phyloP scores from a whole-genome alignment of 1,284 basidiomycete species.

The Vanrija sp. region DNA sequence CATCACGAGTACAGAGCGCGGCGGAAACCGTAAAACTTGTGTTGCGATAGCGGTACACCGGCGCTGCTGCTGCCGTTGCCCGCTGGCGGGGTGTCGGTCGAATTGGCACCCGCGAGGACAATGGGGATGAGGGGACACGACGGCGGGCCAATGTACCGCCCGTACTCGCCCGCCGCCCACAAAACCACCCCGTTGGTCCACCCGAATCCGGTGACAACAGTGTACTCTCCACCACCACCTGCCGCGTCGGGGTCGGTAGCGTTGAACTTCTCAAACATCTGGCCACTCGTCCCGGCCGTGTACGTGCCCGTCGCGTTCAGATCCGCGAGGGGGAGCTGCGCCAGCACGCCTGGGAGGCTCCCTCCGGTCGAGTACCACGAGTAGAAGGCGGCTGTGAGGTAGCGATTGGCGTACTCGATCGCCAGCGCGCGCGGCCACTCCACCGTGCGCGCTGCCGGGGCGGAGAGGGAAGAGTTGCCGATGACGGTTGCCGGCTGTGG shows the following conservation, averaged over 20 bases:
- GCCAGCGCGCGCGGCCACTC: slow-evolving; percentile 55
- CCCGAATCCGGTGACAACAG: slow-evolving; percentile 51
- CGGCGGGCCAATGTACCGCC: slow-evolving; percentile 60
- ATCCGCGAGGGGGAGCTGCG: slow-evolving; percentile 64
- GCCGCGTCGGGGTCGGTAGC: slow-evolving; percentile 71
- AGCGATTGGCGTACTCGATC: slow-evolving; percentile 61
- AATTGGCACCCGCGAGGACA: slow-evolving; percentile 10
- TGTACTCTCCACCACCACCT: slow-evolving; percentile 69
- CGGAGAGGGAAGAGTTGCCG: slow-evolving; percentile 55
- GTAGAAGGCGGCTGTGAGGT: slow-evolving; percentile 75
- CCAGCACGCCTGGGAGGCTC: slow-evolving; percentile 63
- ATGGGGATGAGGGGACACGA: slow-evolving; percentile 60
- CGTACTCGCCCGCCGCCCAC: slow-evolving; percentile 70
- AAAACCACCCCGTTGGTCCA: slow-evolving; percentile 83
- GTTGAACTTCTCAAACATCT: slow-evolving; percentile 84
- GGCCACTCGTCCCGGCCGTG: slow-evolving; percentile 32
- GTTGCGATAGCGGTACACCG: too few relatives aligned
- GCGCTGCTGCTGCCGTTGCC: background rate
- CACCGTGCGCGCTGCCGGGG: slow-evolving; percentile 2
- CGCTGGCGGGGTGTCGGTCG: background rate
- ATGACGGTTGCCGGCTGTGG: slow-evolving; percentile 57
- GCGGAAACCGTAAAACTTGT: too few relatives aligned
- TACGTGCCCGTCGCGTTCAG: slow-evolving; percentile 65
- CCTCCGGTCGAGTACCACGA: slow-evolving; percentile 81
- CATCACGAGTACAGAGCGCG: too few relatives aligned